Conservation (phyloP, 1,139 yeast species). For the Yamadazyma membranifaciens region DNA sequence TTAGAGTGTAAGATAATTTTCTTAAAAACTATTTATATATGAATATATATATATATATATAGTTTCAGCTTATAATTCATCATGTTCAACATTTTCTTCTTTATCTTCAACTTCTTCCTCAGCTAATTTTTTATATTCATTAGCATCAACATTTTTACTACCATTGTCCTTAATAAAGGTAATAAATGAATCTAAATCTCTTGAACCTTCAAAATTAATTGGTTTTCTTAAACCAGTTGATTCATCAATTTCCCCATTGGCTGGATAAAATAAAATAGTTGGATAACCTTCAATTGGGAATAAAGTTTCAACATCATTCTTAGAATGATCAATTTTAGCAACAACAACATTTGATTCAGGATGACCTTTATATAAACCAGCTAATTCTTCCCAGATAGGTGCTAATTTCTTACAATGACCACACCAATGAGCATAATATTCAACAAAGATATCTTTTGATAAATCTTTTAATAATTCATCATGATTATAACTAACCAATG, state of each 20-base stretch:
- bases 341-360: conserved; percentile 52
- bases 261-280: conserved; percentile 88
- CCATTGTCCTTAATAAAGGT: conserved; percentile 69
- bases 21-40: neutral
- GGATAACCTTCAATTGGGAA: conserved; percentile 84
- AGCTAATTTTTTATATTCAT: conserved; percentile 19
- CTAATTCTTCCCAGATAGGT: conserved; percentile 88
- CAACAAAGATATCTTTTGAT: conserved; percentile 82
- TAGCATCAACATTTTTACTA: conserved; percentile 56
- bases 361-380: conserved; percentile 52
- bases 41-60: neutral
- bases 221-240: conserved; percentile 58
- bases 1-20: neutral
- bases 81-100: conserved; percentile 29
- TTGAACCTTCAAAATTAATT: conserved; percentile 62
- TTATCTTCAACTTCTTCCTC: conserved; percentile 23
- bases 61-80: conserved; percentile 27
- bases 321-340: conserved; percentile 88
- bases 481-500: conserved; percentile 84
- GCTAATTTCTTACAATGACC: conserved; percentile 97
- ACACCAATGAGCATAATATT: conserved; percentile 99
- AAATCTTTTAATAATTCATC: conserved; percentile 65
- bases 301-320: conserved; percentile 77
- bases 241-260: conserved; percentile 69
- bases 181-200: conserved; percentile 73